phyloP scores from a whole-genome alignment of 2,329 filamentous ascomycete genomes.

The Colletotrichum sp. region DNA sequence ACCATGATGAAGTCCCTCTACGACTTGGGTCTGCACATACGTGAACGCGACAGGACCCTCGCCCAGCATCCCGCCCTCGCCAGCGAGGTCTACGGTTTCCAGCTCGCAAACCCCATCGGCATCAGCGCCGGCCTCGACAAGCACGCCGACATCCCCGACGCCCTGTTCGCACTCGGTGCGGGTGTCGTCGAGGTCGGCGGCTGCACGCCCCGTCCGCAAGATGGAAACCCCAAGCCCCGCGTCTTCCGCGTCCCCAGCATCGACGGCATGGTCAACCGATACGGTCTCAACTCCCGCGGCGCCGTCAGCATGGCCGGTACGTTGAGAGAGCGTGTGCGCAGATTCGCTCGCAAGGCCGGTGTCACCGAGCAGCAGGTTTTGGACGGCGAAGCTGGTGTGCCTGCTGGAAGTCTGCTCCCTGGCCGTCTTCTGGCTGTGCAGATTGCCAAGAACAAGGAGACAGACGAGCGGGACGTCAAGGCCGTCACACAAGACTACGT shows the following conservation, averaged over 20 bases:
- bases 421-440: constrained; percentile 88
- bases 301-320: constrained; percentile 85
- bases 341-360: constrained; percentile 75
- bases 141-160: constrained; percentile 85
- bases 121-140: constrained; percentile 98
- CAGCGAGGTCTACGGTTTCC: constrained; percentile 73
- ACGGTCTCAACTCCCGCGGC: constrained; percentile 91
- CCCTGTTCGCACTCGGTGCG: constrained; percentile 83
- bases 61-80: constrained; percentile 35
- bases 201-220: constrained; percentile 84
- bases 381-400: constrained; percentile 77
- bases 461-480: constrained; percentile 81
- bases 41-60: constrained; percentile 69
- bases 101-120: constrained; percentile 83
- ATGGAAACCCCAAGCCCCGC: constrained; percentile 85
- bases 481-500: constrained; percentile 85
- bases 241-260: constrained; percentile 86
- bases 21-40: constrained; percentile 76
- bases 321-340: constrained; percentile 77
- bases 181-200: constrained; percentile 92
- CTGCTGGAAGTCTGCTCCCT: constrained; percentile 77
- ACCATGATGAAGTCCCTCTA: constrained; percentile 74
- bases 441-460: constrained; percentile 95
- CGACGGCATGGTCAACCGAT: constrained; percentile 91
- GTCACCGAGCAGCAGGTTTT: constrained; percentile 77